Percentiles rank a stretch among this genome's conserved stretches.
Conservation (phyloP, 2,329 filamentous ascomycete genomes). For the Pezicula neosporulosa region DNA sequence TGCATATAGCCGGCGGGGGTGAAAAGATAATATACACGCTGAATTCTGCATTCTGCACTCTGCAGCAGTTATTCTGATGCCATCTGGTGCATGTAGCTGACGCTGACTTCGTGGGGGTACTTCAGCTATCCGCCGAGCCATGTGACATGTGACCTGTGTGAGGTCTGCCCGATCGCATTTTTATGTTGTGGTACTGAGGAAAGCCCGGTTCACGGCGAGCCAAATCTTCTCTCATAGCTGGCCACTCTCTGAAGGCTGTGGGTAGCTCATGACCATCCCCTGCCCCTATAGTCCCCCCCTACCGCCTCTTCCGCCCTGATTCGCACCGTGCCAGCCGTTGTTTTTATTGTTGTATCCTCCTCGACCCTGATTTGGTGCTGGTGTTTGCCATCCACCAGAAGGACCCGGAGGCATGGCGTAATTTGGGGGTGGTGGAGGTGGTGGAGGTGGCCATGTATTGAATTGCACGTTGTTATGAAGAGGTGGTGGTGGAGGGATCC, state of each 20-base stretch:
- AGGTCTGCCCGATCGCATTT: too few relatives aligned
- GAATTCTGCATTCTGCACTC: too few relatives aligned
- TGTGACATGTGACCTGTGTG: too few relatives aligned
- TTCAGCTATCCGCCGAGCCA: too few relatives aligned
- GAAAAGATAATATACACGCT: too few relatives aligned
- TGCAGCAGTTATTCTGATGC: too few relatives aligned
- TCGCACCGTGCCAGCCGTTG: neutral
- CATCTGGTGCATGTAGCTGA: too few relatives aligned
- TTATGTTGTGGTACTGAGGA: too few relatives aligned
- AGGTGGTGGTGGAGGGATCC: slow-evolving; percentile 17
- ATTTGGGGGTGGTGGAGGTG: slow-evolving; percentile 14
- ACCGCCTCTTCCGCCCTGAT: slow-evolving; percentile 16
- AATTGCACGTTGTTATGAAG: slow-evolving; percentile 14
- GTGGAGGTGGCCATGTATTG: slow-evolving; percentile 13
- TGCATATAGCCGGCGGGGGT: too few relatives aligned
- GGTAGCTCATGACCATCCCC: slow-evolving; percentile 15
- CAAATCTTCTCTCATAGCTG: too few relatives aligned
- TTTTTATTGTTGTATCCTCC: slow-evolving; percentile 19
- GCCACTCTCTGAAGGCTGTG: neutral
- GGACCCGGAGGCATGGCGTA: slow-evolving; percentile 10
- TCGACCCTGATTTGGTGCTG: slow-evolving; percentile 8
- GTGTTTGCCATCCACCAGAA: slow-evolving; percentile 21
- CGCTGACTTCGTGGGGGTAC: too few relatives aligned
- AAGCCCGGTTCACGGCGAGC: too few relatives aligned
- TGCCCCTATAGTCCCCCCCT: slow-evolving; percentile 24